Evolutionary conservation across 495 filamentous ascomycete genomes (phyloP), one percentile per base, ranked within the genome.

Genomic region (Aspergillus saccharolyticus): DNA sequence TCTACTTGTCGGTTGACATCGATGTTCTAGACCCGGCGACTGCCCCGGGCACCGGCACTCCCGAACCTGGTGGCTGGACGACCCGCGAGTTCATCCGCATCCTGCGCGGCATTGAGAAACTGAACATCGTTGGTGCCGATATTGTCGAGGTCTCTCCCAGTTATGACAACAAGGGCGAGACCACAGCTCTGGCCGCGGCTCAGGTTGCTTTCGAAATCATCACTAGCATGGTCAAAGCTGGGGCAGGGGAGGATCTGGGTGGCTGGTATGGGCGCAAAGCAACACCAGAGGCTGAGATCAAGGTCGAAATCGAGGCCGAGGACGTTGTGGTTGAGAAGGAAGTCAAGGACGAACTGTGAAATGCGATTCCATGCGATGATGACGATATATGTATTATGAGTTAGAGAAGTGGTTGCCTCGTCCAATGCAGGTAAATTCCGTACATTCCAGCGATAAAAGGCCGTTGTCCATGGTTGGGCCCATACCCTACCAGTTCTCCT

Each of bases 71-170:
- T 53, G 86, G 87, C 15, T 90, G 86, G 86, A 89, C 86, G 14
- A 88, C 81, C 25, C 72, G 86, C 20, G 87, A 90, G 69, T 74
- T 89, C 58, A 88, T 88, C 47, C 73, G 83, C 3, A 86, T 90
- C 50, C 64, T 89, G 69, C 75, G 86, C 21, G 88, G 87, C 0
- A 69, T 90, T 8, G 85, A 89, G 74, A 79, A 77, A 39, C 59
- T 90, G 66, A 89, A 89, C 66, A 63, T 89, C 1, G 85, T 90
- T 18, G 87, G 87, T 0, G 86, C 84, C 4, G 87, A 89, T 71
- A 85, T 93, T 59, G 90, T 96, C 20, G 90, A 96, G 79, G 90
- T 96, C 15, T 85, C 87, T 46, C 90, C 90, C 1, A 88, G 89
- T 14, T 94, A 96, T 68, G 89, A 94, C 71, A 89, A 89, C 5